phyloP scores from a whole-genome alignment of 345 rosid species.

The Clausena lansium region DNA sequence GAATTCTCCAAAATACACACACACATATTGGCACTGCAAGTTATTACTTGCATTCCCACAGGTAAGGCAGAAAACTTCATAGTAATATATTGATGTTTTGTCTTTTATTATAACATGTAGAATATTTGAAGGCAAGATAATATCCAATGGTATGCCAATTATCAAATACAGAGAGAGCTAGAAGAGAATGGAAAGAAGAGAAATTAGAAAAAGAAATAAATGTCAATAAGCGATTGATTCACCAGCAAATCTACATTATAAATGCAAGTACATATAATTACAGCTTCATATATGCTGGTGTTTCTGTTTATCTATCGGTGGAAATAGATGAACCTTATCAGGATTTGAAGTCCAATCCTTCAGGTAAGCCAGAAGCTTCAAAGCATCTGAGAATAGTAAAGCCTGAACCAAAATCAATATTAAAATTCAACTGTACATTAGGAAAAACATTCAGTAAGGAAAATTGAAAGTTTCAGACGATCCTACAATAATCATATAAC shows the following conservation, averaged over 20 bases:
- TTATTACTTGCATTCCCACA: background rate
- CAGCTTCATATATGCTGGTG: background rate
- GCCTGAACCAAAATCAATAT: conserved; percentile 45
- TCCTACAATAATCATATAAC: background rate
- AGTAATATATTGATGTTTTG: too few relatives aligned
- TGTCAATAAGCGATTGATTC: background rate
- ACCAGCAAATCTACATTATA: background rate
- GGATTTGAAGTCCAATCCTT: conserved; percentile 75
- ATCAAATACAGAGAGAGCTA: background rate
- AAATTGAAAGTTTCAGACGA: background rate
- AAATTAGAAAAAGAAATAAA: background rate
- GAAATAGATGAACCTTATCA: conserved; percentile 62
- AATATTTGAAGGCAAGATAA: too few relatives aligned
- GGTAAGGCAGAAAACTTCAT: background rate
- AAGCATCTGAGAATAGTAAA: conserved; percentile 85
- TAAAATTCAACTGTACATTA: background rate
- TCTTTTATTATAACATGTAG: too few relatives aligned
- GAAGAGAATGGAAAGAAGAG: background rate
- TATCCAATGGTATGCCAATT: too few relatives aligned
- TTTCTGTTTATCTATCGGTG: background rate
- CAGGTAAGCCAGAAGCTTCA: conserved; percentile 72
- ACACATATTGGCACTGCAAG: background rate
- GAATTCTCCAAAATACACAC: background rate
- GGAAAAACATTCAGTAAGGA: background rate
- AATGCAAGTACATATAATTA: conserved; percentile 6